Percentiles rank a stretch among this genome's conserved stretches.
Evolutionary conservation across 1,284 basidiomycete genomes (phyloP).

Genomic region (Moesziomyces sp.): DNA sequence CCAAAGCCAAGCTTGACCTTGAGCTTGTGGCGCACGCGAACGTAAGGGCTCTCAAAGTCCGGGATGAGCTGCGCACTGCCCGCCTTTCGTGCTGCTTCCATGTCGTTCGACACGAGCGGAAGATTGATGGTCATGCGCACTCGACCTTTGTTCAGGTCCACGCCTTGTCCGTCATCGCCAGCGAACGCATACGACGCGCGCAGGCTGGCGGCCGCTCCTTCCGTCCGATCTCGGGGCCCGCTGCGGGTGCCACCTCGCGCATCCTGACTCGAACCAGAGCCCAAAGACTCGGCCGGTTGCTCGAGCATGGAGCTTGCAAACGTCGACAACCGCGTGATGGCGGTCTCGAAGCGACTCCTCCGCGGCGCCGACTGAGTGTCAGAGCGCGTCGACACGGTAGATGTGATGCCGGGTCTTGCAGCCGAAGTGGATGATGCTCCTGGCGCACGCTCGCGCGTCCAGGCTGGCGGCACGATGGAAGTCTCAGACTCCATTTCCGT

Average conservation of each 20-base stretch:
- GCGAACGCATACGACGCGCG: slow-evolving; percentile 63
- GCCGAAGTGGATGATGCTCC: neutral
- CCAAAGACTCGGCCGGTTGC: slow-evolving; percentile 21
- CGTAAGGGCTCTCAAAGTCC: slow-evolving; percentile 65
- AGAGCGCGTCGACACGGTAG: slow-evolving; percentile 15
- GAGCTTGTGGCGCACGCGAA: slow-evolving; percentile 65
- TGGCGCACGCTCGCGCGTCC: neutral
- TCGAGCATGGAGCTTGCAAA: slow-evolving; percentile 62
- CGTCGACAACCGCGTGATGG: slow-evolving; percentile 58
- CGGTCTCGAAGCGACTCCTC: slow-evolving; percentile 46
- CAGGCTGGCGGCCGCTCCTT: slow-evolving; percentile 20
- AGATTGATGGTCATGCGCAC: slow-evolving; percentile 66
- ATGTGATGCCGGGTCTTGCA: slow-evolving; percentile 11
- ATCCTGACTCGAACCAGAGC: slow-evolving; percentile 1
- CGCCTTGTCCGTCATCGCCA: slow-evolving; percentile 62
- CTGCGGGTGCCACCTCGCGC: slow-evolving; percentile 1
- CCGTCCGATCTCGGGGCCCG: neutral
- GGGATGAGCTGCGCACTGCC: slow-evolving; percentile 58
- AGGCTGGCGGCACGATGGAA: neutral
- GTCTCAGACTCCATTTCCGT: too few relatives aligned
- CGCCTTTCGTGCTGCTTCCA: slow-evolving; percentile 28
- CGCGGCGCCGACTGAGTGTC: slow-evolving; percentile 6
- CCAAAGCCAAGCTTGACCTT: slow-evolving; percentile 67
- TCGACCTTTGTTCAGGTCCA: slow-evolving; percentile 58
- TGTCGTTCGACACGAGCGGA: slow-evolving; percentile 53